Conservation (phyloP, 108 stramenopile genomes). For the Fragilaria crotonensis region DNA sequence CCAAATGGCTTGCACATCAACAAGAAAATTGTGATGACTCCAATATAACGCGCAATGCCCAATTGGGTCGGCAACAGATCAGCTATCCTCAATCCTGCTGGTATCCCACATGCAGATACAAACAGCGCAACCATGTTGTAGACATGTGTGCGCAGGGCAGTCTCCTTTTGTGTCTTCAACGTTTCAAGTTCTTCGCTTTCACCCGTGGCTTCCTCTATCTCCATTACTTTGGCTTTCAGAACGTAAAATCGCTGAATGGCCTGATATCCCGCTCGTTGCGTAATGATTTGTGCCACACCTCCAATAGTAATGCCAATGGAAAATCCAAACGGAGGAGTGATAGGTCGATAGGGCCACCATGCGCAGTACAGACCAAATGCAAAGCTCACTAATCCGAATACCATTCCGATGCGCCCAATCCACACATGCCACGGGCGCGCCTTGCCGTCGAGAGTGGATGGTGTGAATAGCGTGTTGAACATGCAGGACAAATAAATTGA, state of each 20-base stretch:
- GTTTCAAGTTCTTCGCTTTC: background rate
- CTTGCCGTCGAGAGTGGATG: conserved; percentile 4
- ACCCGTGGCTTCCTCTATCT: background rate
- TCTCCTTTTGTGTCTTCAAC: background rate
- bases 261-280: conserved; percentile 10
- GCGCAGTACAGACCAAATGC: conserved; percentile 7
- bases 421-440: conserved; percentile 7
- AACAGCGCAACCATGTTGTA: background rate
- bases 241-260: conserved; percentile 5
- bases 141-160: background rate
- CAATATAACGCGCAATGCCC: background rate
- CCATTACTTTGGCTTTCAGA: background rate
- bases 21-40: background rate
- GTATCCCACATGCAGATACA: background rate
- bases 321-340: conserved; percentile 4
- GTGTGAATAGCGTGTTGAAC: conserved; percentile 20
- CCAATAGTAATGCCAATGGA: conserved; percentile 19
- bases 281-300: conserved; percentile 11
- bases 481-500: conserved; percentile 25
- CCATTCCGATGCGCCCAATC: conserved; percentile 20
- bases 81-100: background rate
- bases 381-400: conserved; percentile 15
- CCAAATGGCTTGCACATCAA: background rate
- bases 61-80: background rate
- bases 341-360: background rate